Base-by-base conservation (phyloP, 768 basidiomycete species). In the Asterophora parasitica region DNA sequence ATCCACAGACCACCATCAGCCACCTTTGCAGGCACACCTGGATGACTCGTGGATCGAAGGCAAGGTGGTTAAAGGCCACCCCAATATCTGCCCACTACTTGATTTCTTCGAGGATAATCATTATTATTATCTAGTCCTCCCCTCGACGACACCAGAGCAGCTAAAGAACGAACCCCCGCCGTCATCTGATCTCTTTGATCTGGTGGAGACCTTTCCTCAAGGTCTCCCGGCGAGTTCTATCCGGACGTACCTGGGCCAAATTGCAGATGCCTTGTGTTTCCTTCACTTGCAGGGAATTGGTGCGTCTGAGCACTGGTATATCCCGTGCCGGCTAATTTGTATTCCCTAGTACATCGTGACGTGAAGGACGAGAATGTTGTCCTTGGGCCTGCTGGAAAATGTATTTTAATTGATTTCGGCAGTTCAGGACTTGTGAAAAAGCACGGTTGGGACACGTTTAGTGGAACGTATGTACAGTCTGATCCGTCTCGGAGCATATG, bases 311-410 rank as follows among this genome's bases (percentile, higher is more conserved):
- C 16, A 16, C n/a, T 10, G 27, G 33, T 19, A 13, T 17, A 35
- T 42, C 7, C 31, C 42, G 40, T 42, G 44, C 35, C 34, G 40
- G 36, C 52, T 52, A 52, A 48, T 50, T 28, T 40, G 41, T 28
- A 34, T 32, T 56, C 41, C 55, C 8, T 54, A 90, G 88, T 98
- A 8, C 95, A 99, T 65, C 88, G 95, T 44, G 95, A 99, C 60
- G 84, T 99, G 65, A 99, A 99, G 68, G 95, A 99, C 58, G 95
- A 99, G 65, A 96, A 97, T 63, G 88, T 92, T 12, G 85, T 92
- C 31, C 75, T 92, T 35, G 89, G 87, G 7, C 81, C 84, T 12
- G 67, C 78, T 37, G 93, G 90, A 26, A 82, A 79, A 61, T 92
- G 90, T 62, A 83, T 97, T 63, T 66, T 99, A 59, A 98, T 99